Evolutionary conservation across 306 rosid genomes (phyloP), one percentile per base, ranked within the genome.

Genomic region (Malus sieversii): DNA sequence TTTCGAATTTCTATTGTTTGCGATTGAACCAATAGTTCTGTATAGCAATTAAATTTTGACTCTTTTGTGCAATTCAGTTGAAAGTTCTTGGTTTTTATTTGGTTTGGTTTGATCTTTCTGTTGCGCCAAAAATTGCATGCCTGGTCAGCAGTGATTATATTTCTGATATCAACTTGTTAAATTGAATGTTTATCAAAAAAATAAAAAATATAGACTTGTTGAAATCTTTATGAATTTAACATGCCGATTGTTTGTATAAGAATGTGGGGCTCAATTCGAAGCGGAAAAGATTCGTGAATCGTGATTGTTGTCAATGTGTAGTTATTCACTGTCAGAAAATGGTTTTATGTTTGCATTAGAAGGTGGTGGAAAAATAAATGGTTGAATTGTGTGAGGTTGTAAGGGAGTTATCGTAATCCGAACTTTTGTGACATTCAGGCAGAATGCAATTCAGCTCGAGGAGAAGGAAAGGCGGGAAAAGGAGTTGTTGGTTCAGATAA

Each of bases 401-500:
- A 51, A 16, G 11, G 58, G 67, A 16, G 45, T 30, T 29, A 19
- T 52, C 44, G 33, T 52, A 22, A 18, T 25, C 45, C n/a, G 0
- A 72, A 16, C 23, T 71, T 45, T 74, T 66, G 59, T 70, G 58
- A 18, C 13, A 3, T 44, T 20, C 79, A 80, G 85, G 55, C 72
- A 83, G 77, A 86, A 83, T 68, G 89, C 81, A 13, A 71, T 77
- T 69, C 75, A 66, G 62, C 84, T 83, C 1, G 86, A 73, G 33
- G 87, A 75, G 83, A 83, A 86, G 68, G 85, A 83, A 53, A 83
- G 62, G 83, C 77, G 70, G 68, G 89, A 86, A 6, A 83, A 80
- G 72, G 86, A 77, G 63, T 23, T 80, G 68, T 57, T 80, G 81
- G 75, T 42, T 71, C 86, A 86, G 64, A 83, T 80, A 35, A 77